Evolutionary conservation across 2,329 filamentous ascomycete species (phyloP).

Genomic region (Monosporascus sp.): DNA sequence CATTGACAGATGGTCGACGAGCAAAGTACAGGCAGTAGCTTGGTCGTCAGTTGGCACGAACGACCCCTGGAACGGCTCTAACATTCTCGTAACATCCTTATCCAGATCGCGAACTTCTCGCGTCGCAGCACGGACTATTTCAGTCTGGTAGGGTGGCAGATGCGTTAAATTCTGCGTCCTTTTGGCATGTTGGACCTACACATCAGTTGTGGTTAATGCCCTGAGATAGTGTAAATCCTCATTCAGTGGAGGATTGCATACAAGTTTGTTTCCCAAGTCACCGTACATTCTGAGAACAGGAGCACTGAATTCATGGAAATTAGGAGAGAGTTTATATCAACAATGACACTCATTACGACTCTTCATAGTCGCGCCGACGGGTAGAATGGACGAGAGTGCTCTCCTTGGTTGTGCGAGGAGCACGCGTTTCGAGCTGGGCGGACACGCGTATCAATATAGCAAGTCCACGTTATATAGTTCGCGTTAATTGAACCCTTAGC

Average conservation of each 20-base stretch:
- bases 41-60: slow-evolving; percentile 84
- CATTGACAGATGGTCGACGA: slow-evolving; percentile 94
- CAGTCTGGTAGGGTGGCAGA: slow-evolving; percentile 87
- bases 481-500: neutral
- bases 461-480: neutral
- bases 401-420: neutral
- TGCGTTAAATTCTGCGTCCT: slow-evolving; percentile 80
- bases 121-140: slow-evolving; percentile 80
- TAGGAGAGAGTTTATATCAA: neutral
- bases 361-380: neutral
- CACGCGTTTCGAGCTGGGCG: neutral
- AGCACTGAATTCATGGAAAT: neutral
- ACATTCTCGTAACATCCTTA: slow-evolving; percentile 72
- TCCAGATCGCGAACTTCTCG: slow-evolving; percentile 92
- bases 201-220: slow-evolving; percentile 10
- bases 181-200: slow-evolving; percentile 89
- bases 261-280: slow-evolving; percentile 80
- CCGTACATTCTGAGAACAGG: slow-evolving; percentile 63
- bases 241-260: slow-evolving; percentile 32
- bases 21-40: slow-evolving; percentile 77
- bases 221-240: slow-evolving; percentile 1
- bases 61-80: slow-evolving; percentile 76
- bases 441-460: neutral
- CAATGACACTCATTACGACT: neutral
- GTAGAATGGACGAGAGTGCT: neutral